Base-by-base conservation (phyloP, 352 stramenopile species). In the Peronospora farinosa region DNA sequence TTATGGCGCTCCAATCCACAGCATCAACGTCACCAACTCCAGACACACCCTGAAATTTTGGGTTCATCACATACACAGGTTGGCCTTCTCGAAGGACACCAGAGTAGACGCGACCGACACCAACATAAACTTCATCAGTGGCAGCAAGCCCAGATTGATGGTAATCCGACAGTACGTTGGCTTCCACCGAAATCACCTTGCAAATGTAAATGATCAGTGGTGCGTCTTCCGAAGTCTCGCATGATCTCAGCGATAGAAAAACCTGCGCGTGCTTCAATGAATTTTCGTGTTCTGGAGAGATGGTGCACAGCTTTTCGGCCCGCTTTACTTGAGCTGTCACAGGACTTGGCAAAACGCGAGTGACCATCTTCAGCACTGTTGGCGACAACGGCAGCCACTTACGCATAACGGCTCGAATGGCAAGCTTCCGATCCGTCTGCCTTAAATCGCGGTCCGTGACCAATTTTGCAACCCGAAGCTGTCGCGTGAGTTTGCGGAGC, bases 161-260 rank as follows among this genome's bases (percentile, higher is more conserved):
- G 31, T 76, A 89, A 49, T 93, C 71, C 1, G 84, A 89, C 11
- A 97, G 54, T n/a, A 95, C 80, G 47, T 75, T 84, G 1, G 73
- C 75, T 43, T 92, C 78, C 2, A 96, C 84, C 0, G 86, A 92
- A 39, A 97, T 73, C 63, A 97, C 92, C 69, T 97, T 97, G 61
- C 86, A 95, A 43, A 97, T 86, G 53, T 90, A 96, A 21, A 96
- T 74, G 11, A 97, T 70, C 6, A 92, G 62, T 0, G 88, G 89
- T 3, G 78, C 80, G 2, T 86, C 66, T 7, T 69, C 63, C 1
- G 47, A 51, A 2, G 71, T 84, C 7, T 72, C 45, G 37, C 88
- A 96, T 0, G 53, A 45, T 45, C 84, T 61, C 10, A 88, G 62
- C 37, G 78, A 76, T 9, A 51, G 55, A 54, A 73, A 84, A 1